phyloP scores from a whole-genome alignment of 176 grass and related monocot species.

The Aegilops sharonensis region DNA sequence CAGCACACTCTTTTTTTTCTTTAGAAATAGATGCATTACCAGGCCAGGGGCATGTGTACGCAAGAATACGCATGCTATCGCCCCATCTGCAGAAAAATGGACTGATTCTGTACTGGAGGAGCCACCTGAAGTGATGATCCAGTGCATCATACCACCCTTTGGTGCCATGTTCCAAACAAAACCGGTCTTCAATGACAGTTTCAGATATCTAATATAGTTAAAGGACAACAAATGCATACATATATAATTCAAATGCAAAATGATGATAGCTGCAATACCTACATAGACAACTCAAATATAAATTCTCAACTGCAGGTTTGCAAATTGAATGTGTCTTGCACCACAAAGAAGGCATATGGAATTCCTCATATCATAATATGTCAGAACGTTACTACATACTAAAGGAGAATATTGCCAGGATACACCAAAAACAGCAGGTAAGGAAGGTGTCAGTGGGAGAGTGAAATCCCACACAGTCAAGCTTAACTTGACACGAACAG shows the following conservation, averaged over 20 bases:
- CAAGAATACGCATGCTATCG: conserved; percentile 90
- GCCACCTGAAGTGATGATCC: conserved; percentile 91
- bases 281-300: conserved; percentile 17
- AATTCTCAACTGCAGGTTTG: not conserved
- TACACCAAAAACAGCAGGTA: conserved; percentile 99
- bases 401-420: conserved; percentile 52
- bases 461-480: conserved; percentile 98
- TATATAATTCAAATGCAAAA: not conserved
- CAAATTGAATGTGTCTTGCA: not conserved
- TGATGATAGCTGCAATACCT: conserved; percentile 5
- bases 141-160: conserved; percentile 88
- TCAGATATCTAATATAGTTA: conserved; percentile 84
- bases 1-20: conserved; percentile 21
- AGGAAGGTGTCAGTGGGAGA: conserved; percentile 85
- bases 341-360: conserved; percentile 12
- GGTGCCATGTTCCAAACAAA: conserved; percentile 85
- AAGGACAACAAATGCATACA: conserved; percentile 33
- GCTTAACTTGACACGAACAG: conserved; percentile 76
- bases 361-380: conserved; percentile 10
- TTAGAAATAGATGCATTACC: conserved; percentile 39
- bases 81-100: conserved; percentile 99
- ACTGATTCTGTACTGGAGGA: conserved; percentile 92
- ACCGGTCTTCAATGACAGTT: conserved; percentile 98
- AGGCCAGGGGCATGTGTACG: conserved; percentile 98
- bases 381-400: conserved; percentile 8